These are phyloP conservation scores for Aspergillus nomiae DNA, from an alignment of 2,329 filamentous ascomycete species.

Conservation along the genomic window DNA sequence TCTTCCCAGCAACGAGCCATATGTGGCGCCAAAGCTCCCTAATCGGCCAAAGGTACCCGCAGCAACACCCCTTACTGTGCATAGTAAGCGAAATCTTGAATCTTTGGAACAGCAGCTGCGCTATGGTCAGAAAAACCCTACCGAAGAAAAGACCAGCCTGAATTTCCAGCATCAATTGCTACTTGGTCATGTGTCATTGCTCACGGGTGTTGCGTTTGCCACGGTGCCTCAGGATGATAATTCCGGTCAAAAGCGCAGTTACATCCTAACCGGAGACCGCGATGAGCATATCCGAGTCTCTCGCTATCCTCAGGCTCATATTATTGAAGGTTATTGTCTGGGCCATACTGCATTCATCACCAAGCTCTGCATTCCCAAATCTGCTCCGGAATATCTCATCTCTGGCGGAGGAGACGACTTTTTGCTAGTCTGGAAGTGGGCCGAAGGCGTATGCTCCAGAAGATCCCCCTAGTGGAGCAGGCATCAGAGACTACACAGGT, in stretches of 20 bases:
- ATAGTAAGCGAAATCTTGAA: conserved; percentile 61
- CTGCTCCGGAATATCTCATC: conserved; percentile 64
- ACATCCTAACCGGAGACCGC: conserved; percentile 68
- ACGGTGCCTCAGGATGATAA: conserved; percentile 47
- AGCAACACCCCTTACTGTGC: conserved; percentile 61
- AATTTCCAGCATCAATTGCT: conserved; percentile 75
- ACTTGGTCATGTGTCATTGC: conserved; percentile 92
- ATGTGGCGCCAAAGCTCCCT: conserved; percentile 38
- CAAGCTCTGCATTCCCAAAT: conserved; percentile 66
- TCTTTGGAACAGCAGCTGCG: conserved; percentile 60
- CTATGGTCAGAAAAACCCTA: conserved; percentile 44
- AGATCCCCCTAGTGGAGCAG: conserved; percentile 29
- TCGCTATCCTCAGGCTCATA: conserved; percentile 77
- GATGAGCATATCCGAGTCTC: conserved; percentile 89
- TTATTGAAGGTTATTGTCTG: conserved; percentile 87
- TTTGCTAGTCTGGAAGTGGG: conserved; percentile 84
- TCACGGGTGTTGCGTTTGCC: conserved; percentile 71
- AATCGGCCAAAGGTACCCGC: conserved; percentile 49
- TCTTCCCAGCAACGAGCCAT: conserved; percentile 43
- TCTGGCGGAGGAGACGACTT: conserved; percentile 85
- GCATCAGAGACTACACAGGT: conserved; percentile 30
- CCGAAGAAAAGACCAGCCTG: conserved; percentile 51
- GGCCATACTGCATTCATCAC: conserved; percentile 86
- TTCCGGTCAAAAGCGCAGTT: conserved; percentile 52
- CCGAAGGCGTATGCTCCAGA: conserved; percentile 38